These are phyloP conservation scores for Pleurotus platypus DNA, from an alignment of 768 basidiomycete species.

Conservation along the genomic window DNA sequence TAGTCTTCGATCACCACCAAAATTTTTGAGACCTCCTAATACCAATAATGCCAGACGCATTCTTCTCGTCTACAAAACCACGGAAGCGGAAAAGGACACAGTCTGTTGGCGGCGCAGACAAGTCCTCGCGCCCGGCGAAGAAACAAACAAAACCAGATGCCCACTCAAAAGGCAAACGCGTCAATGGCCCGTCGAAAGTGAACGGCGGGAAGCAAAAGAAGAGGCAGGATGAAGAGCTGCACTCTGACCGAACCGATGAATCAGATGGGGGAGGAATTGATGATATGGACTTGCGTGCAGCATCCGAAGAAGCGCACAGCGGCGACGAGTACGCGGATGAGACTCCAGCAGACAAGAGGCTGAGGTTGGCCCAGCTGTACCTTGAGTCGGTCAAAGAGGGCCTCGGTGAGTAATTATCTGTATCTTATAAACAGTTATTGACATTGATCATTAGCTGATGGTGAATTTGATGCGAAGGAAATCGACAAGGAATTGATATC, in stretches of 20 bases:
- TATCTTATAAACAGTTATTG: too few relatives aligned
- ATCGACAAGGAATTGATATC: slow-evolving; percentile 93
- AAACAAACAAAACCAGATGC: background rate
- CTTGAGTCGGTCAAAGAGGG: slow-evolving; percentile 79
- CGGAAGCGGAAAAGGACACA: slow-evolving; percentile 12
- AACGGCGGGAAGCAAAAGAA: slow-evolving; percentile 24
- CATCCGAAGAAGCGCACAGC: slow-evolving; percentile 54
- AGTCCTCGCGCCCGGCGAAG: background rate
- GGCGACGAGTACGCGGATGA: slow-evolving; percentile 86
- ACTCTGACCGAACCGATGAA: slow-evolving; percentile 65
- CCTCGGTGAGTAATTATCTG: slow-evolving; percentile 43
- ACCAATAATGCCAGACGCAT: slow-evolving; percentile 12
- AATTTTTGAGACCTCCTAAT: too few relatives aligned
- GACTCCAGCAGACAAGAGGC: slow-evolving; percentile 89
- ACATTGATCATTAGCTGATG: slow-evolving; percentile 52
- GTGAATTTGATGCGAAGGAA: slow-evolving; percentile 93
- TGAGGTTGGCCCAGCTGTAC: slow-evolving; percentile 88
- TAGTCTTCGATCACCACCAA: too few relatives aligned
- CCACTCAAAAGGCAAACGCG: slow-evolving; percentile 5
- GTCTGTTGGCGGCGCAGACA: background rate
- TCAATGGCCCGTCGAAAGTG: slow-evolving; percentile 13
- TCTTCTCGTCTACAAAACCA: slow-evolving; percentile 13
- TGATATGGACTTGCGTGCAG: slow-evolving; percentile 58
- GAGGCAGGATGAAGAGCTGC: slow-evolving; percentile 61
- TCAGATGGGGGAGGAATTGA: slow-evolving; percentile 41